Evolutionary conservation across 2,329 filamentous ascomycete species (phyloP).

Genomic region (Cladosporium sp.): DNA sequence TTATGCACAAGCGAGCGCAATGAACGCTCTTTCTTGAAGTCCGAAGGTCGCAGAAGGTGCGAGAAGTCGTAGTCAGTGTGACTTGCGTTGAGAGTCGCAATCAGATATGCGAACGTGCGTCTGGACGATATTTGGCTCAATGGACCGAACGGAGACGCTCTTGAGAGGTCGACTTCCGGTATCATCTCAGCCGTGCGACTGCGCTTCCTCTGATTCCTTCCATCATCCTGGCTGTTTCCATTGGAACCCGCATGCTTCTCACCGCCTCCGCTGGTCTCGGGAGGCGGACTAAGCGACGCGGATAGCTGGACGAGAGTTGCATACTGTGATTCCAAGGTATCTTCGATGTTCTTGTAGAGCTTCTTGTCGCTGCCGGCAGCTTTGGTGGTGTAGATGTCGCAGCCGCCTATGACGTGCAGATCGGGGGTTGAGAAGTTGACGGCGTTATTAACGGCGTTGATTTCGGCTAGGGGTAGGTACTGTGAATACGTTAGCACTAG

Average conservation of each 20-base stretch:
- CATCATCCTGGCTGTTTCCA: conserved; percentile 41
- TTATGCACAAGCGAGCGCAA: conserved; percentile 80
- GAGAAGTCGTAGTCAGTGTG: conserved; percentile 98
- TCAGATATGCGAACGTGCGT: conserved; percentile 91
- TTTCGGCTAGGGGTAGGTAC: conserved; percentile 89
- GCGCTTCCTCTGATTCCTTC: conserved; percentile 38
- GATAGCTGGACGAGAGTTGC: conserved; percentile 83
- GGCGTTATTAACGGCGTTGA: conserved; percentile 87
- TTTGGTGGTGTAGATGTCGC: conserved; percentile 97
- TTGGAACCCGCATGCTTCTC: conserved; percentile 58
- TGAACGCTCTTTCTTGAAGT: conserved; percentile 84
- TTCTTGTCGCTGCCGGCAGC: conserved; percentile 95
- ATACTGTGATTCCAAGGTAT: conserved; percentile 87
- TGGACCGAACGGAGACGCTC: conserved; percentile 88
- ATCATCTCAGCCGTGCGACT: conserved; percentile 33
- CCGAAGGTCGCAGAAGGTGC: conserved; percentile 80
- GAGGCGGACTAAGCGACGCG: conserved; percentile 79
- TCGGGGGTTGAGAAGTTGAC: conserved; percentile 95
- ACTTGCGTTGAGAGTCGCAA: conserved; percentile 92
- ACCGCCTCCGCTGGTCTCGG: conserved; percentile 11
- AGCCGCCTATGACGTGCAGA: conserved; percentile 87
- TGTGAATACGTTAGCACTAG: conserved; percentile 42
- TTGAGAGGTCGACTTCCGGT: conserved; percentile 64
- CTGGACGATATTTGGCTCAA: conserved; percentile 85
- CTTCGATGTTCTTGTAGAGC: conserved; percentile 91